Conservation (phyloP, 179 eudicot genomes). For the Carnegiea gigantea region DNA sequence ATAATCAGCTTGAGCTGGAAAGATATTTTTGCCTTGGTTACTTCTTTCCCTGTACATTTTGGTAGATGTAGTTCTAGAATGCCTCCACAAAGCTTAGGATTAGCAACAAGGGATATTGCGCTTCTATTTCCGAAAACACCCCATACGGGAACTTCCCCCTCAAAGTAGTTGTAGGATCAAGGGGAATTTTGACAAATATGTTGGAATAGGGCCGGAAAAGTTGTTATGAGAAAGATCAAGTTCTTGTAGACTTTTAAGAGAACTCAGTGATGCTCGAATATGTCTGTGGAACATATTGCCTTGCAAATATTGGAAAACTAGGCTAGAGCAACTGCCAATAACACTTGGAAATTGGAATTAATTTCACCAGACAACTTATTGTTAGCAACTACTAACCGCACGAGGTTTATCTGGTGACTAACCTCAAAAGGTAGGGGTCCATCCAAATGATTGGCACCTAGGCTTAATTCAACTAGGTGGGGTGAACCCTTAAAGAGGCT, state of each 20-base stretch:
- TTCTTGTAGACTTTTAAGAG: neutral
- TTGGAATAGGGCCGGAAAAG: conserved; percentile 25
- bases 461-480: neutral
- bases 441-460: neutral
- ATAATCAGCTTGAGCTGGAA: neutral
- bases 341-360: too few species aligned
- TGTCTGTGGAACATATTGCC: conserved; percentile 26
- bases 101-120: conserved; percentile 19
- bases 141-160: neutral
- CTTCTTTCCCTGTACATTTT: neutral
- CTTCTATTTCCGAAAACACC: conserved; percentile 10
- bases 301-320: conserved; percentile 1
- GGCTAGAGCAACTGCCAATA: conserved; percentile 18
- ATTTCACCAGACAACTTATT: conserved; percentile 22
- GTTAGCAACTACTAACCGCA: neutral
- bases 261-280: conserved; percentile 13
- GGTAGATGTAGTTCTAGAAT: conserved; percentile 17
- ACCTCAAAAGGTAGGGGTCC: conserved; percentile 13
- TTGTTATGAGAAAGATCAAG: conserved; percentile 18
- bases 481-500: neutral
- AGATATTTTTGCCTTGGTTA: neutral
- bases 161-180: conserved; percentile 22
- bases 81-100: conserved; percentile 28
- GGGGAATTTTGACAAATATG: conserved; percentile 7
- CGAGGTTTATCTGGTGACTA: conserved; percentile 10